Conservation (phyloP, 306 rosid species). For the Coriaria nepalensis region DNA sequence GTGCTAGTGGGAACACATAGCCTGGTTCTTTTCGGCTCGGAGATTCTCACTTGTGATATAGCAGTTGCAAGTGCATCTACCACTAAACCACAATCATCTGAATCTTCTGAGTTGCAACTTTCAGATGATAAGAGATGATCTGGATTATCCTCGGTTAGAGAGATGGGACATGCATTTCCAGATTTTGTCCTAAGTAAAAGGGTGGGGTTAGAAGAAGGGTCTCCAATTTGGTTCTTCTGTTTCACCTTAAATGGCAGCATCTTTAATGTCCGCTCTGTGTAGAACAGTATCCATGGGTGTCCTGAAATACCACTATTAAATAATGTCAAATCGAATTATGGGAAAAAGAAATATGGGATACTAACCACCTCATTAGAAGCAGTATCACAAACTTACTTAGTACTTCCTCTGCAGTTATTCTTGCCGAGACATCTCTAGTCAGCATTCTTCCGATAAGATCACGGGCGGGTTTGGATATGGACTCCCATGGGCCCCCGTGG, state of each 20-base stretch:
- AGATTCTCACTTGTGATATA: constrained; percentile 81
- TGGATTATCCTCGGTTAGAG: constrained; percentile 27
- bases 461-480: constrained; percentile 73
- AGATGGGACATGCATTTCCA: constrained; percentile 23
- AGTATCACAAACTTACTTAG: constrained; percentile 50
- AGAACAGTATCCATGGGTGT: constrained; percentile 90
- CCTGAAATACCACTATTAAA: constrained; percentile 35
- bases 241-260: constrained; percentile 48
- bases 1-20: constrained; percentile 74
- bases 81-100: constrained; percentile 39
- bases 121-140: constrained; percentile 37
- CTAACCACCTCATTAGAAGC: background rate
- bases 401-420: constrained; percentile 95
- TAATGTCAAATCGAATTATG: constrained; percentile 18
- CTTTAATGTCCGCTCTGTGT: constrained; percentile 51
- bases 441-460: constrained; percentile 94
- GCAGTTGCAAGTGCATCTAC: constrained; percentile 89
- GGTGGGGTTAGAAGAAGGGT: constrained; percentile 25
- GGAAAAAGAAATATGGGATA: background rate
- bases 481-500: constrained; percentile 66
- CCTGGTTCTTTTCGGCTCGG: constrained; percentile 88
- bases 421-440: constrained; percentile 67
- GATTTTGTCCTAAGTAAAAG: constrained; percentile 31
- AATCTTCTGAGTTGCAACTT: constrained; percentile 54
- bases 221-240: constrained; percentile 38